Evolutionary conservation across 805 yeast species (phyloP).

Genomic region (Candida maltosa): DNA sequence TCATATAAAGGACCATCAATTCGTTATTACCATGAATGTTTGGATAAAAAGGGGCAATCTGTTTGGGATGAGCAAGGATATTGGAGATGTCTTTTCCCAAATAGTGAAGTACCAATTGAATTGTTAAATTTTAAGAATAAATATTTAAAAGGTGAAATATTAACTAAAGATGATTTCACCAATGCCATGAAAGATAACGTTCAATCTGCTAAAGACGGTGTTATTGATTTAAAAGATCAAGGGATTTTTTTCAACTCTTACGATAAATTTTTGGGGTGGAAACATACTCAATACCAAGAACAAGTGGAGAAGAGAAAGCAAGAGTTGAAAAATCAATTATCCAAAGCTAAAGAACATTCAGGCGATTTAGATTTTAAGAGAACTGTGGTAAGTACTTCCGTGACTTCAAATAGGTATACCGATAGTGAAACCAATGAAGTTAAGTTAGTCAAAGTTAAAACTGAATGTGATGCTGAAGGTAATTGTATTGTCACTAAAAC

Average conservation of each 20-base stretch:
- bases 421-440: conserved; percentile 26
- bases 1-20: conserved; percentile 59
- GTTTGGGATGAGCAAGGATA: conserved; percentile 83
- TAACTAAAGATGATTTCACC: conserved; percentile 61
- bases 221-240: conserved; percentile 40
- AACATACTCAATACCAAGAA: conserved; percentile 46
- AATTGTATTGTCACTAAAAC: conserved; percentile 27
- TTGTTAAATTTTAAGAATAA: conserved; percentile 24
- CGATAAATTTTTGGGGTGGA: conserved; percentile 68
- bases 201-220: conserved; percentile 10
- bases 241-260: conserved; percentile 66
- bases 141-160: conserved; percentile 23
- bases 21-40: conserved; percentile 59
- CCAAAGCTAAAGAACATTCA: background rate
- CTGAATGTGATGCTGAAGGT: conserved; percentile 36
- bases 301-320: conserved; percentile 17
- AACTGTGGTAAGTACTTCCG: conserved; percentile 24
- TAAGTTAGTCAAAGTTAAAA: conserved; percentile 25
- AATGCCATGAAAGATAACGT: conserved; percentile 17
- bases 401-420: conserved; percentile 20
- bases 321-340: conserved; percentile 2
- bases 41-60: conserved; percentile 61
- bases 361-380: conserved; percentile 2
- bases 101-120: conserved; percentile 31
- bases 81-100: conserved; percentile 90